Base-by-base conservation (phyloP, 305 asterid species). In the Nicotiana rustica region DNA sequence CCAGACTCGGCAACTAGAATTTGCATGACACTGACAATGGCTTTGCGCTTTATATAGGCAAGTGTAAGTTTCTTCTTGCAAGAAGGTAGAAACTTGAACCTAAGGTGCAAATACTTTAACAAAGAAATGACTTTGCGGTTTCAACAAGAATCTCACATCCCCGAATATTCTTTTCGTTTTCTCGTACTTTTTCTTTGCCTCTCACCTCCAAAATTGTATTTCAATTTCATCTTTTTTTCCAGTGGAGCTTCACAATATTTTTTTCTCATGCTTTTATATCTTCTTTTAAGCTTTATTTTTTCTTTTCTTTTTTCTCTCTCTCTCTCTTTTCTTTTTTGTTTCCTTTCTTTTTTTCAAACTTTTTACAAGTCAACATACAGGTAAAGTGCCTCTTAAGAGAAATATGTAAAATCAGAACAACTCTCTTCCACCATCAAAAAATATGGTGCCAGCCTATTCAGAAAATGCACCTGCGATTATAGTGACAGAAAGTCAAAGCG, bases 381-480 rank as follows among this genome's bases (percentile, higher is more conserved):
- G 69, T 84, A 83, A 86, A 80, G 31, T 55, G 49, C 31, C 61
- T 76, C 65, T 18, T 44, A 60, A 82, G 9, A 21, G 41, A 47
- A 25, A 14, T 38, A 81, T 29, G 18, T 17, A 85, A 79, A 82
- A 73, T 71, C 81, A 84, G 67, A 79, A 77, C 41, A 59, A 57
- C 78, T 73, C 73, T 81, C 88, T 77, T 82, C 82, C 89, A 85
- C 78, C 89, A 80, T 81, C 84, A 85, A 81, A 71, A 77, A 62
- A 78, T 80, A 84, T 33, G 85, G 78, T 83, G 71, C 83, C 88
- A 84, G 86, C 86, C 85, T 84, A 88, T n/a, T 83, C 86, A 85
- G 81, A 85, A 83, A 84, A 86, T 31, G 73, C 82, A 81, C 89
- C 88, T 85, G 89, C 89, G 88, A 88, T 79, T 84, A 84, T 67